Conservation (phyloP, 768 basidiomycete genomes). For the Steccherinum ochraceum region DNA sequence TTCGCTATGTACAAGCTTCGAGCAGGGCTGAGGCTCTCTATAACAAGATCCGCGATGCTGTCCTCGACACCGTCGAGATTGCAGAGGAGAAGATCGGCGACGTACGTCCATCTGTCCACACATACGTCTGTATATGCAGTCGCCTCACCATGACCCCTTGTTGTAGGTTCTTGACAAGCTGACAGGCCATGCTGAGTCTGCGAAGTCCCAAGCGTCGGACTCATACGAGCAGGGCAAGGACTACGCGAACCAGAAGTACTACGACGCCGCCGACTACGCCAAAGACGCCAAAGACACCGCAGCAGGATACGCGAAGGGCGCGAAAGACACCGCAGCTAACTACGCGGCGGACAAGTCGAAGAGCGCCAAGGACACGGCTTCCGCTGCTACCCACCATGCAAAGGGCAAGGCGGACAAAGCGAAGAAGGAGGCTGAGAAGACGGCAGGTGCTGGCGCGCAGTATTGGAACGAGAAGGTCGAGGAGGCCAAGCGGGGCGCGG, state of each 20-base stretch:
- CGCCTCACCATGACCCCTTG: background rate
- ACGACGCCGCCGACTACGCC: constrained; percentile 18
- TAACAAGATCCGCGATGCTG: constrained; percentile 54
- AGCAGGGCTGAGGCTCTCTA: constrained; percentile 52
- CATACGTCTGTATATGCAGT: too few species aligned
- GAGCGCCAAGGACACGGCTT: constrained; percentile 8
- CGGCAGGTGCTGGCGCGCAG: constrained; percentile 20
- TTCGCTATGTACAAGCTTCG: constrained; percentile 69
- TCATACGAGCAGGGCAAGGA: constrained; percentile 18
- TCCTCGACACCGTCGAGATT: constrained; percentile 61
- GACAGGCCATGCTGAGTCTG: constrained; percentile 30
- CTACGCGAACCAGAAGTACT: constrained; percentile 18
- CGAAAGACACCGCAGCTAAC: constrained; percentile 12
- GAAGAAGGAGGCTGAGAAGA: constrained; percentile 23
- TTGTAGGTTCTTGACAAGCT: constrained; percentile 31
- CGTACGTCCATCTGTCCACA: too few species aligned
- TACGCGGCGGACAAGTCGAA: constrained; percentile 9
- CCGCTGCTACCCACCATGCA: constrained; percentile 3
- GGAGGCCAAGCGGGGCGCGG: constrained; percentile 19
- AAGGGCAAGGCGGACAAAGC: constrained; percentile 21
- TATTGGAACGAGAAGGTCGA: constrained; percentile 32
- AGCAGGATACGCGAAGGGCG: constrained; percentile 9
- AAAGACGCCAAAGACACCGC: constrained; percentile 17
- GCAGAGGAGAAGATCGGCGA: constrained; percentile 70
- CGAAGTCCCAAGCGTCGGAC: constrained; percentile 20